These are phyloP conservation scores for Xylariaceae sp. DNA, from an alignment of 2,329 filamentous ascomycete genomes.

Conservation along the genomic window DNA sequence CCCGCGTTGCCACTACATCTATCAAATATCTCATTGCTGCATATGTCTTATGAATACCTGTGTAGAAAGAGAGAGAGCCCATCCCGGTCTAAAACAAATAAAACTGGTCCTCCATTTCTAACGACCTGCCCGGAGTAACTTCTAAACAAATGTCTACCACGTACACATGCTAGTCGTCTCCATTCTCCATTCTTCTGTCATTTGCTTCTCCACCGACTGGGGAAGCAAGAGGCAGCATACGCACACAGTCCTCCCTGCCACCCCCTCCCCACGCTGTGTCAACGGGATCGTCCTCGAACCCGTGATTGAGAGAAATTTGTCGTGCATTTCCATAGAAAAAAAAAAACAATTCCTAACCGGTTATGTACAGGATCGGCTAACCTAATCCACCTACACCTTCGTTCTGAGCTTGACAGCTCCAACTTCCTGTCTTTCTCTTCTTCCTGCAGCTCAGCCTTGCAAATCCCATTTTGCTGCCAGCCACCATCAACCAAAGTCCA, in stretches of 20 bases:
- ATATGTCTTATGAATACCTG: no score
- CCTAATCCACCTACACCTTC: background rate
- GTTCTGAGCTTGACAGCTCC: background rate
- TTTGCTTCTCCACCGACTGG: constrained; percentile 17
- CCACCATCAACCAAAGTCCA: background rate
- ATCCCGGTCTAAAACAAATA: background rate
- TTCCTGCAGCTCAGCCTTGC: background rate
- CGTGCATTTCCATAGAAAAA: constrained; percentile 5
- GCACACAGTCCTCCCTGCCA: constrained; percentile 5
- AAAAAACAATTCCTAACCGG: background rate
- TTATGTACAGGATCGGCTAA: background rate
- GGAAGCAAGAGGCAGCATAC: constrained; percentile 13
- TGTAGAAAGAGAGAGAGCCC: background rate
- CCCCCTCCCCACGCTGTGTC: constrained; percentile 12
- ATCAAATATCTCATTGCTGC: background rate
- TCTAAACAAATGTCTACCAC: no score
- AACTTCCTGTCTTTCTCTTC: background rate
- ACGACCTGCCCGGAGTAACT: background rate
- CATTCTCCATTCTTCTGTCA: constrained; percentile 23
- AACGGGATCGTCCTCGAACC: constrained; percentile 12
- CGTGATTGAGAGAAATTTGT: constrained; percentile 21
- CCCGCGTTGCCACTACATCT: no score
- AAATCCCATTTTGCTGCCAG: background rate
- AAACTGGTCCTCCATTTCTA: background rate
- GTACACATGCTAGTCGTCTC: background rate